A percentile compares a stretch with the other conserved stretches of the same genome.
Conservation (phyloP, 768 basidiomycete genomes). For the Lactarius vividus region DNA sequence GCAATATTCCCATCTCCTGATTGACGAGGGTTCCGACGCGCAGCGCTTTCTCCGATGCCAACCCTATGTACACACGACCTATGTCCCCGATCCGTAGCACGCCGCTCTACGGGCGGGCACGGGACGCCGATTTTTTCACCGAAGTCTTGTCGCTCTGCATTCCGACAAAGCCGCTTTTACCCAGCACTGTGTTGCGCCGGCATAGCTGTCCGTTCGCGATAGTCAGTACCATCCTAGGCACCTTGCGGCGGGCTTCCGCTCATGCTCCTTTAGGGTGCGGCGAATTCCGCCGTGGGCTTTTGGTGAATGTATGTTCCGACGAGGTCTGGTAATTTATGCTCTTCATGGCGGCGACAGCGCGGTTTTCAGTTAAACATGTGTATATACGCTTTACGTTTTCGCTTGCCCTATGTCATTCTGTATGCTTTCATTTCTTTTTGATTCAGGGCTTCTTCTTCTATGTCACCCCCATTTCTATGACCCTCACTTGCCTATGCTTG, state of each 20-base stretch:
- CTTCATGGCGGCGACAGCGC: constrained; percentile 1
- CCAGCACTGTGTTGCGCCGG: background rate
- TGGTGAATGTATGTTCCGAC: constrained; percentile 2
- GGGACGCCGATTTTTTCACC: constrained; percentile 5
- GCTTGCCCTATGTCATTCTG: background rate
- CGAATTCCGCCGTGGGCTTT: background rate
- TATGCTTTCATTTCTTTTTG: background rate
- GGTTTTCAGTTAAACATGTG: constrained; percentile 4
- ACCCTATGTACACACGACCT: constrained; percentile 19
- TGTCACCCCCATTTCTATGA: background rate
- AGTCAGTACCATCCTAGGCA: background rate
- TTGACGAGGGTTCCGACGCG: constrained; percentile 11
- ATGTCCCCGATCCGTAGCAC: constrained; percentile 11
- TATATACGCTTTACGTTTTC: constrained; percentile 5
- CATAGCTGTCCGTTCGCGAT: background rate
- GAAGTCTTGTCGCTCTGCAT: constrained; percentile 1
- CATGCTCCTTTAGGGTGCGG: background rate
- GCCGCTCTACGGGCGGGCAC: background rate
- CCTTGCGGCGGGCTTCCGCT: background rate
- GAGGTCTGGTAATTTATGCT: constrained; percentile 19
- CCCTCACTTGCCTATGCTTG: background rate
- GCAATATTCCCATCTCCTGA: constrained; percentile 8
- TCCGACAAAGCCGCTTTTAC: background rate
- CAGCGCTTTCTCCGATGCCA: constrained; percentile 13
- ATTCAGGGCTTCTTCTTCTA: background rate